These are phyloP conservation scores for Pisolithus thermaeus DNA, from an alignment of 1,284 basidiomycete genomes.

Conservation along the genomic window DNA sequence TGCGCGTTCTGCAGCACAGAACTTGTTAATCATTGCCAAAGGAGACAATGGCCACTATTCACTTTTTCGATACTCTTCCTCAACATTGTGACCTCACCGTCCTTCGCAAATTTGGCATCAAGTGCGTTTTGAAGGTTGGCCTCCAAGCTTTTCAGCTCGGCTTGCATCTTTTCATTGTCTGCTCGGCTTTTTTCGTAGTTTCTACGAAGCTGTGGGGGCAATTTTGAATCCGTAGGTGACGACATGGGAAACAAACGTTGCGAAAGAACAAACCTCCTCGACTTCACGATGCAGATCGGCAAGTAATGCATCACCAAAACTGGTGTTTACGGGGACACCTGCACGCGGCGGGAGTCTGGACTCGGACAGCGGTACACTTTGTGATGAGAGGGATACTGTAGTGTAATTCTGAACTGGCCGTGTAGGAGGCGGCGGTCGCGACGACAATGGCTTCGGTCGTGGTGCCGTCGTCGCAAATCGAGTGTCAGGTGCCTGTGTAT, in stretches of 20 bases:
- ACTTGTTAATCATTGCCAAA: not conserved
- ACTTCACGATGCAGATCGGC: constrained; percentile 36
- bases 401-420: constrained; percentile 8
- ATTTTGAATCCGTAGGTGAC: constrained; percentile 7
- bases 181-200: constrained; percentile 38
- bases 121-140: constrained; percentile 12
- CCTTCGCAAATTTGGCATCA: constrained; percentile 26
- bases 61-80: constrained; percentile 31
- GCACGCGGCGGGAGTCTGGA: constrained; percentile 9
- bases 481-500: constrained; percentile 8
- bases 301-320: constrained; percentile 4
- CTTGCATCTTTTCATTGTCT: constrained; percentile 26
- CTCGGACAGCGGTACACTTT: constrained; percentile 13
- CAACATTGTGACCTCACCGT: constrained; percentile 28
- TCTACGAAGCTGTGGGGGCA: constrained; percentile 41
- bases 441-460: constrained; percentile 8
- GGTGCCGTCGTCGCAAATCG: constrained; percentile 8
- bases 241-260: constrained; percentile 1
- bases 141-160: not conserved
- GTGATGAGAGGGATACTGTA: constrained; percentile 17
- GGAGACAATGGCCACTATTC: not conserved
- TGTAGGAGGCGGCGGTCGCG: constrained; percentile 13
- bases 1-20: constrained; percentile 42
- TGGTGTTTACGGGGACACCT: not conserved
- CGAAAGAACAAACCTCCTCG: constrained; percentile 37